Evolutionary conservation across 805 yeast genomes (phyloP).

Genomic region (Saccharomycopsis schoenii): DNA sequence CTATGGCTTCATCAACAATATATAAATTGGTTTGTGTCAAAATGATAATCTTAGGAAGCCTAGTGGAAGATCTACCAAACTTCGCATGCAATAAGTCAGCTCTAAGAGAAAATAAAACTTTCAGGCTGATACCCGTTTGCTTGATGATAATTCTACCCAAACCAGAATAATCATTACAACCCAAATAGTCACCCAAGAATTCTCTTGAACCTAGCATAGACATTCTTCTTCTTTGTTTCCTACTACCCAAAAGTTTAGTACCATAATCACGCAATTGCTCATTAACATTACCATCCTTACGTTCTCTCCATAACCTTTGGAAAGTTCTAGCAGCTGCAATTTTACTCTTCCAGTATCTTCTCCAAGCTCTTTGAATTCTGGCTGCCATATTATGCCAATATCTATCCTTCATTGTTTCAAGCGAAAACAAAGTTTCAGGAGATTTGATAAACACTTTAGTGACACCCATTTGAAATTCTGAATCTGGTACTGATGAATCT

Average conservation of each 20-base stretch:
- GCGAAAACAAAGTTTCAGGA: slow-evolving; percentile 91
- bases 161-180: slow-evolving; percentile 60
- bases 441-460: slow-evolving; percentile 91
- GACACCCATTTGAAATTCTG: slow-evolving; percentile 87
- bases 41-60: slow-evolving; percentile 64
- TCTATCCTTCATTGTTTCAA: slow-evolving; percentile 92
- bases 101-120: slow-evolving; percentile 64
- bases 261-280: slow-evolving; percentile 85
- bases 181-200: slow-evolving; percentile 89
- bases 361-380: slow-evolving; percentile 93
- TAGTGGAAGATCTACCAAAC: slow-evolving; percentile 83
- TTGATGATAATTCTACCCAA: slow-evolving; percentile 67
- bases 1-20: slow-evolving; percentile 62
- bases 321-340: slow-evolving; percentile 77
- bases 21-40: slow-evolving; percentile 55
- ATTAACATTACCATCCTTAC: slow-evolving; percentile 69
- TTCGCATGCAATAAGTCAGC: slow-evolving; percentile 79
- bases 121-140: slow-evolving; percentile 60
- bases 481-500: slow-evolving; percentile 59
- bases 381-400: slow-evolving; percentile 99
- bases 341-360: slow-evolving; percentile 70
- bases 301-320: slow-evolving; percentile 75
- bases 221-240: slow-evolving; percentile 84
- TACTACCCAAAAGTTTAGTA: slow-evolving; percentile 52
- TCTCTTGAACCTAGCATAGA: slow-evolving; percentile 82